Conservation (phyloP, 352 stramenopile genomes). For the Blastocystis sp. region DNA sequence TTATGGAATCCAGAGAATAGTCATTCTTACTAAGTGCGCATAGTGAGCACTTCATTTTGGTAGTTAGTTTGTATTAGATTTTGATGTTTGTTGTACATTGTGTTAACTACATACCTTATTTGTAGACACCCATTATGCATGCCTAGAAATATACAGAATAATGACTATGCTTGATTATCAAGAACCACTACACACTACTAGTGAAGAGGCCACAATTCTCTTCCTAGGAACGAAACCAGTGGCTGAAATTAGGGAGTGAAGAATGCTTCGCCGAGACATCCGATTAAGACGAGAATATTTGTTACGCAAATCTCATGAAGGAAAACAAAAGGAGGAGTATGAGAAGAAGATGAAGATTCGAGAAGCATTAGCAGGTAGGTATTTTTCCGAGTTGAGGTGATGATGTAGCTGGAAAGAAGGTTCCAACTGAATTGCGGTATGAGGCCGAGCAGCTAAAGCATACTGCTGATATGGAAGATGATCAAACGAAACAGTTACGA, state of each 20-base stretch:
- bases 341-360: slow-evolving; percentile 93
- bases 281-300: slow-evolving; percentile 96
- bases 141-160: not conserved
- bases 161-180: not conserved
- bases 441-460: slow-evolving; percentile 82
- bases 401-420: slow-evolving; percentile 76
- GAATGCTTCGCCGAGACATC: slow-evolving; percentile 79
- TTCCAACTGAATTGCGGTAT: slow-evolving; percentile 90
- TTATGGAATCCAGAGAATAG: not conserved
- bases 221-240: not conserved
- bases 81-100: not conserved
- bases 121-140: no score
- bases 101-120: not conserved
- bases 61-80: not conserved
- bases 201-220: not conserved
- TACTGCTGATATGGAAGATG: slow-evolving; percentile 83
- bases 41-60: not conserved
- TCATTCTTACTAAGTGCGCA: not conserved
- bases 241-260: not conserved
- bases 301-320: slow-evolving; percentile 92
- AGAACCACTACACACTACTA: not conserved
- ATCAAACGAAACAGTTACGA: slow-evolving; percentile 74
- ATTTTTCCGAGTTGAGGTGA: slow-evolving; percentile 66
- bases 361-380: slow-evolving; percentile 72
- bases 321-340: slow-evolving; percentile 85